Conservation (phyloP, 106 monocot genomes). For the Allium cepa region DNA sequence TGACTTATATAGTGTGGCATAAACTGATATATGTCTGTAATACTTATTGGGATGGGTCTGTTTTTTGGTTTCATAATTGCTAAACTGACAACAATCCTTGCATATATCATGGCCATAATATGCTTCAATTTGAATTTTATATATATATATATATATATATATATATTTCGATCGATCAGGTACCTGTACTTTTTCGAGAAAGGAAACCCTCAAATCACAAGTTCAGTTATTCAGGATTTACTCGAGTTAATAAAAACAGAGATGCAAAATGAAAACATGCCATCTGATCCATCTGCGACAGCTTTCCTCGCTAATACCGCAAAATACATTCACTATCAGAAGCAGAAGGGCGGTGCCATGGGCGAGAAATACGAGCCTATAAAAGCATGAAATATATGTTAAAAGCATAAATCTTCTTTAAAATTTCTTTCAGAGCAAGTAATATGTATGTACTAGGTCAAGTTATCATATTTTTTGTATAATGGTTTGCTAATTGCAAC, state of each 20-base stretch:
- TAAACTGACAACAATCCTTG: too few relatives aligned
- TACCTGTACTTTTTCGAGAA: conserved; percentile 98
- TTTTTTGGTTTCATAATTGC: too few relatives aligned
- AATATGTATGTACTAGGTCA: too few relatives aligned
- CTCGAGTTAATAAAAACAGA: conserved; percentile 82
- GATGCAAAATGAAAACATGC: conserved; percentile 65
- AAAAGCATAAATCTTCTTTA: too few relatives aligned
- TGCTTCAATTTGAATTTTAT: too few relatives aligned
- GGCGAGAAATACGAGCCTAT: conserved; percentile 90
- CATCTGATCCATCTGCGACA: conserved; percentile 48
- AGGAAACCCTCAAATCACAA: conserved; percentile 85
- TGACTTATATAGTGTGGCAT: too few relatives aligned
- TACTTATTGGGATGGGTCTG: too few relatives aligned
- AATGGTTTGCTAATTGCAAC: background rate
- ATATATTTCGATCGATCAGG: conserved; percentile 30
- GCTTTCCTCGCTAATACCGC: conserved; percentile 86
- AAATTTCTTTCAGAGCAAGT: too few relatives aligned
- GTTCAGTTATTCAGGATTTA: conserved; percentile 61
- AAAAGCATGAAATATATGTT: conserved; percentile 23
- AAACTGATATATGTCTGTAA: too few relatives aligned
- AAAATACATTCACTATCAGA: conserved; percentile 87
- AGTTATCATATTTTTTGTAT: too few relatives aligned
- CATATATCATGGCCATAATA: too few relatives aligned
- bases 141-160: background rate
- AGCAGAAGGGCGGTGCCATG: conserved; percentile 82